phyloP scores from a whole-genome alignment of 257 asterid species.

The Ilex aquifolium region DNA sequence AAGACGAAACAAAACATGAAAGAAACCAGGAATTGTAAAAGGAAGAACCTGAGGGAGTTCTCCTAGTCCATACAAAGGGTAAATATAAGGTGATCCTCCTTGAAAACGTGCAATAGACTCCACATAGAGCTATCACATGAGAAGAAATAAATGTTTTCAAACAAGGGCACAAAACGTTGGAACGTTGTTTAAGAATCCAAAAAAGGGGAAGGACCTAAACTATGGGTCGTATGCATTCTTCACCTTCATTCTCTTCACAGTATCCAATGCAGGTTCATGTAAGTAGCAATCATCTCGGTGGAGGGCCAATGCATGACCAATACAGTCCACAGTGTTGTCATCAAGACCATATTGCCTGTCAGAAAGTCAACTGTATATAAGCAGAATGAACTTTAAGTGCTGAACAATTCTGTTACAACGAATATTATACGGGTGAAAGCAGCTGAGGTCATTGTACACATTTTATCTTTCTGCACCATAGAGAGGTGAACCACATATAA shows the following conservation, averaged over 20 bases:
- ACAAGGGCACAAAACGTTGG: conserved; percentile 3
- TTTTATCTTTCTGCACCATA: no score
- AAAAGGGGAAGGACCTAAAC: neutral
- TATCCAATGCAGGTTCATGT: conserved; percentile 78
- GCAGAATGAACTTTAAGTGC: neutral
- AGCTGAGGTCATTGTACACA: no score
- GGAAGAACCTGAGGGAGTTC: conserved; percentile 92
- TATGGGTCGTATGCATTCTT: neutral
- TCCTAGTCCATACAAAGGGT: conserved; percentile 92
- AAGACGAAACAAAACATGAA: neutral
- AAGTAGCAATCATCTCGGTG: conserved; percentile 85
- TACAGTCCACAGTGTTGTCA: conserved; percentile 85
- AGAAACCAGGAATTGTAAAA: conserved; percentile 5
- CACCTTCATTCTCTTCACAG: conserved; percentile 92
- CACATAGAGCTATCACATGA: conserved; percentile 63
- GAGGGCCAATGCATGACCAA: conserved; percentile 91
- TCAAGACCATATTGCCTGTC: conserved; percentile 89
- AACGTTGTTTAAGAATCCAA: conserved; percentile 1
- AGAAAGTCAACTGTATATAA: neutral
- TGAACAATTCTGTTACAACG: no score
- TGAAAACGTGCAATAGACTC: conserved; percentile 92
- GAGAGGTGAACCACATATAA: no score
- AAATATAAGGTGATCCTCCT: conserved; percentile 97
- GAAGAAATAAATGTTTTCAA: conserved; percentile 18
- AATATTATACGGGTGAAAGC: no score